Evolutionary conservation across 2,329 filamentous ascomycete genomes (phyloP).

Genomic region (Ophiostoma himal-ulmi): DNA sequence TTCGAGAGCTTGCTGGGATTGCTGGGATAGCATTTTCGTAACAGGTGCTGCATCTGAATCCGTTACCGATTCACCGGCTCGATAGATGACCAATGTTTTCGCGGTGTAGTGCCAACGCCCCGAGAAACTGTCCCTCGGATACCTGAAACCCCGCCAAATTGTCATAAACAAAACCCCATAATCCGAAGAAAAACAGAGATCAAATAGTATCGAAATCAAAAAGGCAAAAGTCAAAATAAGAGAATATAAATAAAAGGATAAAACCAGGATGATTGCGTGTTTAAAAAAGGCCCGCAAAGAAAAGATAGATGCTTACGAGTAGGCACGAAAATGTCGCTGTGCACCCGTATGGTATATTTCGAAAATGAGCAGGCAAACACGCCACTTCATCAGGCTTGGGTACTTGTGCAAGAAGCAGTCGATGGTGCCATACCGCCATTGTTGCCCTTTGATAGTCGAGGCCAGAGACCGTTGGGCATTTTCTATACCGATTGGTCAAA

Average conservation of each 20-base stretch:
- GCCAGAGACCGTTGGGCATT: conserved; percentile 14
- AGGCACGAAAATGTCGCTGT: conserved; percentile 15
- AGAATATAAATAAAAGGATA: neutral
- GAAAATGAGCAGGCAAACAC: neutral
- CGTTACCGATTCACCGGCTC: no score
- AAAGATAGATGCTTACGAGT: conserved; percentile 27
- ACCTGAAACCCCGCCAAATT: conserved; percentile 1
- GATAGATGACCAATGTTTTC: neutral
- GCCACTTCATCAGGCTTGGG: neutral
- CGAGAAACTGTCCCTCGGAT: conserved; percentile 1
- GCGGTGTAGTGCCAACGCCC: neutral
- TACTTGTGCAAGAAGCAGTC: neutral
- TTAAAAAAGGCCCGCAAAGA: neutral
- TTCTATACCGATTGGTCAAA: conserved; percentile 20
- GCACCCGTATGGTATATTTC: neutral
- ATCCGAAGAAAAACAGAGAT: neutral
- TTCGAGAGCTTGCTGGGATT: neutral
- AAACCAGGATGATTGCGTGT: neutral
- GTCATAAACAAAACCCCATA: conserved; percentile 1
- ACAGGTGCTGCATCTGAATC: neutral
- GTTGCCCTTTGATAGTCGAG: neutral
- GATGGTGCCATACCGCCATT: neutral
- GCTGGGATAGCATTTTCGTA: neutral
- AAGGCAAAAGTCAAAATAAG: neutral
- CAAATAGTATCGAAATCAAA: neutral